These are phyloP conservation scores for Populus nigra DNA, from an alignment of 345 rosid species.

Conservation along the genomic window DNA sequence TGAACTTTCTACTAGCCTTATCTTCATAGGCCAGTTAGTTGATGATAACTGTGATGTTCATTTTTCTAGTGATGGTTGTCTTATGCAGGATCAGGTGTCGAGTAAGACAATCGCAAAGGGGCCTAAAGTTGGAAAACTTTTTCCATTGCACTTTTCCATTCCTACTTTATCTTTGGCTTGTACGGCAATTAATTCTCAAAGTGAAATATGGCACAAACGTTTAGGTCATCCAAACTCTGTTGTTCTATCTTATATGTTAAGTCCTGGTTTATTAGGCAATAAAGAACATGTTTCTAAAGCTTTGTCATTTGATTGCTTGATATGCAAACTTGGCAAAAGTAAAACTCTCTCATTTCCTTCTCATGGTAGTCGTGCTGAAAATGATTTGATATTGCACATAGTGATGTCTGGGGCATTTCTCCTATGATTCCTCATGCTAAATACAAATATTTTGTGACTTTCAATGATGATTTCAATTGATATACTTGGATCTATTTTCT, in stretches of 20 bases:
- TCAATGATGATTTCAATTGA: neutral
- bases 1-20: too few species aligned
- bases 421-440: neutral
- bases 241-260: neutral
- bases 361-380: neutral
- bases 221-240: neutral
- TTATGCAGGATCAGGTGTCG: constrained; percentile 8
- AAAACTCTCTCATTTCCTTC: neutral
- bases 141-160: neutral
- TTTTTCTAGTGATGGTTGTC: neutral
- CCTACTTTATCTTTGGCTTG: neutral
- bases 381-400: neutral
- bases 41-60: neutral
- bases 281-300: neutral
- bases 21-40: neutral
- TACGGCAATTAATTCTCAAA: too few species aligned
- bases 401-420: neutral
- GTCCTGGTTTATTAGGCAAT: neutral
- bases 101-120: neutral
- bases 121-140: constrained; percentile 2
- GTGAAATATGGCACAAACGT: too few species aligned
- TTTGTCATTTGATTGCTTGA: neutral
- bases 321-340: neutral
- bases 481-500: neutral
- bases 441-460: neutral